Evolutionary conservation across 2,329 filamentous ascomycete species (phyloP), one percentile per base, ranked within the genome.

Genomic region (Colletotrichum phormii): DNA sequence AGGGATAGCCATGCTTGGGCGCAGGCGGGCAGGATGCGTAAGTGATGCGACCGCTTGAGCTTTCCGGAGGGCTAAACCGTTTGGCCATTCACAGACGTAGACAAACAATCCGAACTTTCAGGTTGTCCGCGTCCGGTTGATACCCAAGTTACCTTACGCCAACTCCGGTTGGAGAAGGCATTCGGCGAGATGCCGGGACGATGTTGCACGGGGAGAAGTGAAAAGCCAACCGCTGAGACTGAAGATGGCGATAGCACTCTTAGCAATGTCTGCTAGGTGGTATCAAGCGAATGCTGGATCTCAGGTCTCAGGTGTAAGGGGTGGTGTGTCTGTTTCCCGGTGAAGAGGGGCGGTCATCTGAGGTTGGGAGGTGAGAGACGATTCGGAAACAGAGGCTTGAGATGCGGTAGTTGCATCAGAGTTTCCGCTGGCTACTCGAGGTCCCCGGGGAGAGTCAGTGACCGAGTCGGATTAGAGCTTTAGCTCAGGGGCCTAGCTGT

Each of bases 101-200:
- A n/a, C 15, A 49, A 49, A 49, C 8, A n/a, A 49, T n/a, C 18
- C 42, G 42, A 49, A 49, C 6, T 42, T 18, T 18, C 37, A 42
- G 37, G 37, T 42, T 49, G 42, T 49, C 18, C 7, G 15, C 42
- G 42, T 49, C 37, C 37, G 37, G 37, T 42, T 42, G 37, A 42
- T 42, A 42, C 37, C 37, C 37, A 42, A 42, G 37, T 42, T 15
- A 42, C 37, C 13, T 42, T 42, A 15, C 13, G 37, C 13, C 37
- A 42, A 42, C 13, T 42, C 24, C 29, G 11, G 26, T 31, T 46
- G 31, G 55, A 46, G 31, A 13, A 22, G 11, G 35, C 2, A 57
- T 35, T 33, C 53, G 61, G 67, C 61, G 35, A 53, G 29, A 70
- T 65, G 67, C 61, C 53, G 60, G 64, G 53, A 70, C 60, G 61